Evolutionary conservation across 208 protist species (phyloP).

Genomic region (Trypanosoma lewisi): DNA sequence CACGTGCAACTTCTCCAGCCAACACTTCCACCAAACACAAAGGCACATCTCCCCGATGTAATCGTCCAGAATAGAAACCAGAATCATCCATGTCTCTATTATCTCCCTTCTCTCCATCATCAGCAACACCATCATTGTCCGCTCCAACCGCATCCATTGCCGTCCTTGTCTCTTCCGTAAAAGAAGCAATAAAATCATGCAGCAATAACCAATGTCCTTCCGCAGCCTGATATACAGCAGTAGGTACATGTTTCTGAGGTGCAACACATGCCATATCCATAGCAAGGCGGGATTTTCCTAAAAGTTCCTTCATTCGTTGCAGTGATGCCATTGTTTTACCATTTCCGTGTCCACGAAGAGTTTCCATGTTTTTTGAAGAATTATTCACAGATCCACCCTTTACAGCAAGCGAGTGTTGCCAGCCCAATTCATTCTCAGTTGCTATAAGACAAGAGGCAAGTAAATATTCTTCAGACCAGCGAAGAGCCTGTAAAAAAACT

Average conservation of each 20-base stretch:
- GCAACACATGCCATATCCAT: constrained; percentile 16
- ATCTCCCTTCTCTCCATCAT: not conserved
- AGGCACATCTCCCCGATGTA: constrained; percentile 24
- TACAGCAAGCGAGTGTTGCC: constrained; percentile 4
- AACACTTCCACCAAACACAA: constrained; percentile 11
- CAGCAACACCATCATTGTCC: not conserved
- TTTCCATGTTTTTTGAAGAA: not conserved
- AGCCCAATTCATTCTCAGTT: constrained; percentile 18
- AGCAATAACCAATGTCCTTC: constrained; percentile 64
- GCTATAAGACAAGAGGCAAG: constrained; percentile 13
- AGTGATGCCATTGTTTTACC: constrained; percentile 15
- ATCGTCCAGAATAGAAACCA: not conserved
- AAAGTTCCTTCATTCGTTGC: constrained; percentile 17
- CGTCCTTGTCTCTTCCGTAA: not conserved
- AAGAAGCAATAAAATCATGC: constrained; percentile 18
- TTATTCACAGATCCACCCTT: not conserved
- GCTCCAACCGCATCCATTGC: not conserved
- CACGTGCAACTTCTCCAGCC: constrained; percentile 12
- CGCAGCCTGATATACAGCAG: constrained; percentile 35
- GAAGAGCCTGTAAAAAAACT: constrained; percentile 4
- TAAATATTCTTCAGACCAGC: constrained; percentile 18
- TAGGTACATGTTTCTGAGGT: constrained; percentile 29
- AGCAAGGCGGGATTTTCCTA: constrained; percentile 8
- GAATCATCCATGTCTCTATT: not conserved
- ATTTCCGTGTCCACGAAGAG: not conserved